A percentile compares a stretch with the other conserved stretches of the same genome.
Conservation (phyloP, 2,329 filamentous ascomycete genomes). For the Epichloe typhina region DNA sequence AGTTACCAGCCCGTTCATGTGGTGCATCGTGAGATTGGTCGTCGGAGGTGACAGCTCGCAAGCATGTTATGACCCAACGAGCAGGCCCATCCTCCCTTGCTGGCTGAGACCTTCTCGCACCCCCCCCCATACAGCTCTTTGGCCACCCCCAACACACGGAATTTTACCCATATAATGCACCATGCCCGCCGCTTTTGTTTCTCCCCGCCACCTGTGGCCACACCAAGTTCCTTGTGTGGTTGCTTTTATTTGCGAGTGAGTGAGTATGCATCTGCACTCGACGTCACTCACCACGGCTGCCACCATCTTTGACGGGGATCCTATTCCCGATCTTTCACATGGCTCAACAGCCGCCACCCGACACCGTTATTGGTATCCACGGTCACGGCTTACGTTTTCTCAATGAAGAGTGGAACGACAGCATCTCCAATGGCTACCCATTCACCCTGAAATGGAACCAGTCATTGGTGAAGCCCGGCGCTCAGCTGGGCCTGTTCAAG, state of each 20-base stretch:
- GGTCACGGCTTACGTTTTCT: conserved; percentile 18
- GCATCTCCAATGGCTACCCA: conserved; percentile 17
- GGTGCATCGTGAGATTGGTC: conserved; percentile 1
- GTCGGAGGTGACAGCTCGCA: conserved; percentile 3
- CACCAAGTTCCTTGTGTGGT: background rate
- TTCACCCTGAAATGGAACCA: conserved; percentile 20
- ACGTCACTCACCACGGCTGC: background rate
- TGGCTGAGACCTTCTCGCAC: conserved; percentile 12
- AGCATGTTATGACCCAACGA: conserved; percentile 12
- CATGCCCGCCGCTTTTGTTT: conserved; percentile 7
- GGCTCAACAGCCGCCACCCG: conserved; percentile 9
- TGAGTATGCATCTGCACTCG: conserved; percentile 2
- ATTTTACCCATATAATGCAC: conserved; percentile 10
- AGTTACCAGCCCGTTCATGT: conserved; percentile 1
- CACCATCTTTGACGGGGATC: conserved; percentile 3
- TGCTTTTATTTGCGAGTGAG: background rate
- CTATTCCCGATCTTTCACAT: conserved; percentile 7
- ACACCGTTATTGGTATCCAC: conserved; percentile 7
- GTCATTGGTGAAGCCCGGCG: conserved; percentile 10
- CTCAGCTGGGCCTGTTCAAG: conserved; percentile 17
- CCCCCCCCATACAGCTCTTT: background rate
- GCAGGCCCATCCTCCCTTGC: conserved; percentile 13
- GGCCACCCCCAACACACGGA: conserved; percentile 1
- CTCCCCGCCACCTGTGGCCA: conserved; percentile 2
- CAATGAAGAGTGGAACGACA: conserved; percentile 22